Evolutionary conservation across 305 asterid genomes (phyloP).

Genomic region (Caryopteris hybrid): DNA sequence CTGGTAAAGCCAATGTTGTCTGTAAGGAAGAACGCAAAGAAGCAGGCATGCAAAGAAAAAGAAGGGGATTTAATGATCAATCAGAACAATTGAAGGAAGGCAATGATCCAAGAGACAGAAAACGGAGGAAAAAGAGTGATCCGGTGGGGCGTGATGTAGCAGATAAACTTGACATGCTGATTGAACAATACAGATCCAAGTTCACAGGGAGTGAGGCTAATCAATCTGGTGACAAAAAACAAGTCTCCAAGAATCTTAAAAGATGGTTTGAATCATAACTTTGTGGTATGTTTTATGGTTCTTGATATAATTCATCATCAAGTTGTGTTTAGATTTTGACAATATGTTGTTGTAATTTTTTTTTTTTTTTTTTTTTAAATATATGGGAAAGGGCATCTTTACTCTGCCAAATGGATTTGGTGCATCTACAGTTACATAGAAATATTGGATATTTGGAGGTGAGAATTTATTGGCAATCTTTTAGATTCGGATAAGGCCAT

Average conservation of each 20-base stretch:
- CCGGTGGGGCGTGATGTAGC: conserved; percentile 70
- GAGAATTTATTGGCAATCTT: no score
- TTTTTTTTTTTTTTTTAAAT: background rate
- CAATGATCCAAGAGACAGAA: conserved; percentile 29
- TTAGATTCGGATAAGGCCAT: no score
- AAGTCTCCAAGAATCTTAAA: conserved; percentile 57
- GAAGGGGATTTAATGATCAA: conserved; percentile 26
- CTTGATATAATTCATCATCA: background rate
- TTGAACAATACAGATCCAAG: conserved; percentile 75
- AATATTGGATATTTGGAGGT: background rate
- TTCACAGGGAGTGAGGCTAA: conserved; percentile 42
- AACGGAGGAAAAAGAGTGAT: conserved; percentile 56
- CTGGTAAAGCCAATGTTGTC: conserved; percentile 1
- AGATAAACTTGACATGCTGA: conserved; percentile 81
- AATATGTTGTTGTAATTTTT: background rate
- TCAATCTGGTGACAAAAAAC: conserved; percentile 38
- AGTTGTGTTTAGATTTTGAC: conserved; percentile 15
- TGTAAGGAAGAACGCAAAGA: conserved; percentile 25
- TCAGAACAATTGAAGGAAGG: conserved; percentile 28
- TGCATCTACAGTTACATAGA: background rate
- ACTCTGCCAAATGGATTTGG: background rate
- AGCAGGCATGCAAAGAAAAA: conserved; percentile 21
- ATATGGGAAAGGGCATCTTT: background rate
- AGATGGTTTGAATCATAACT: conserved; percentile 80
- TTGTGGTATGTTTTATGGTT: background rate